phyloP scores from a whole-genome alignment of 176 grass and related monocot species.

The Thalia dealbata region DNA sequence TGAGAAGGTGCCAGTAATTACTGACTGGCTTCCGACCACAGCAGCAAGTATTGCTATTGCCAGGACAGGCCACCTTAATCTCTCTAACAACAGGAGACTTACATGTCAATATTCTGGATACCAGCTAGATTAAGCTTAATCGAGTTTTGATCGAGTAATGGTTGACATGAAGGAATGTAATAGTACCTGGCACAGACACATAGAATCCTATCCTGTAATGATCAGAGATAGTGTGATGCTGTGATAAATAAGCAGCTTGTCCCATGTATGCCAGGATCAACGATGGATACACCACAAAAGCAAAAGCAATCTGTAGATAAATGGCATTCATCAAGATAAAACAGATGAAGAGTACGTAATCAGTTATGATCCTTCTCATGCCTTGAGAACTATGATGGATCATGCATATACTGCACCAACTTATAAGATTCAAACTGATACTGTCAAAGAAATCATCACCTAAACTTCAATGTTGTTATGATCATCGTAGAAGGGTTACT shows the following conservation, averaged over 20 bases:
- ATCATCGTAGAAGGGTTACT: too few relatives aligned
- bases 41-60: constrained; percentile 10
- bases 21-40: constrained; percentile 17
- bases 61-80: constrained; percentile 12
- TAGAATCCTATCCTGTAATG: constrained; percentile 11
- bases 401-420: too few relatives aligned
- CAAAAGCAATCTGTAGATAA: constrained; percentile 9
- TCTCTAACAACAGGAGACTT: constrained; percentile 4
- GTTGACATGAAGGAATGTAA: neutral
- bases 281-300: constrained; percentile 18
- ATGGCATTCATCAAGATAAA: neutral
- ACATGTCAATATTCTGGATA: neutral
- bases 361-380: too few relatives aligned
- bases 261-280: constrained; percentile 20
- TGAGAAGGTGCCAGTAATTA: constrained; percentile 12
- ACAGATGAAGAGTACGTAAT: too few relatives aligned
- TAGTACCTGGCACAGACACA: constrained; percentile 8
- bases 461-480: too few relatives aligned
- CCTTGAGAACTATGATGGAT: too few relatives aligned
- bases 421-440: too few relatives aligned
- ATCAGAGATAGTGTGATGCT: constrained; percentile 5
- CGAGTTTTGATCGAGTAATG: neutral
- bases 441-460: too few relatives aligned
- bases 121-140: too few relatives aligned
- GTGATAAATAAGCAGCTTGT: constrained; percentile 15